A percentile compares a stretch with the other conserved stretches of the same genome.
Conservation (phyloP, 805 yeast species). For the Candida broadrunensis region DNA sequence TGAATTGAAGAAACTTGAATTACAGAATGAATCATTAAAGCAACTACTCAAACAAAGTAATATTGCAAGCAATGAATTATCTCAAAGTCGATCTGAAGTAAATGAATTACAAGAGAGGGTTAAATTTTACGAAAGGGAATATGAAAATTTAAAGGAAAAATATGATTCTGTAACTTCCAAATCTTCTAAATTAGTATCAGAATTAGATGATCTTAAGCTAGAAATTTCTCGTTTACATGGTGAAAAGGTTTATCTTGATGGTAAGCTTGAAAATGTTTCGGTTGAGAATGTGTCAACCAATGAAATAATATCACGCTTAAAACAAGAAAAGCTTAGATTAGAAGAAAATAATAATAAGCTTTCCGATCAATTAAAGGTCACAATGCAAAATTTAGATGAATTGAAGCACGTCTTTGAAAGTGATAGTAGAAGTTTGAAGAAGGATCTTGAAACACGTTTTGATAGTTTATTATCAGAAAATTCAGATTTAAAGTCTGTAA, state of each 20-base stretch:
- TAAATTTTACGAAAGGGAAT: conserved; percentile 15
- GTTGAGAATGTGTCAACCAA: background rate
- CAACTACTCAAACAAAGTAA: background rate
- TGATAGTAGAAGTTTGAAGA: background rate
- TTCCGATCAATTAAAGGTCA: background rate
- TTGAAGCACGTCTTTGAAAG: background rate
- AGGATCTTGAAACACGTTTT: background rate
- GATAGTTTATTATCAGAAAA: background rate
- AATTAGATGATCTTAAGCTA: background rate
- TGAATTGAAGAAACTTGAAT: background rate
- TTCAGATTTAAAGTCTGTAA: background rate
- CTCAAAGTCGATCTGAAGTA: background rate
- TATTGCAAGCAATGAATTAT: background rate
- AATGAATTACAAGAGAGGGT: conserved; percentile 6
- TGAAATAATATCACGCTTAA: background rate
- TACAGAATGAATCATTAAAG: background rate
- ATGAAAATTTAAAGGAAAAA: conserved; percentile 13
- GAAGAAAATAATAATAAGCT: background rate
- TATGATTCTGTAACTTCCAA: background rate
- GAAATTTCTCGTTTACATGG: background rate
- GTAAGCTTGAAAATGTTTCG: conserved; percentile 1
- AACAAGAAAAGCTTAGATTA: background rate
- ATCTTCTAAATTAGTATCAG: background rate
- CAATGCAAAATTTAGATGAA: background rate
- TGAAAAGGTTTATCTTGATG: background rate